Percentiles rank a stretch among this genome's conserved stretches.
Evolutionary conservation across 1,139 yeast genomes (phyloP).

Genomic region (Hansenula lynferdii): DNA sequence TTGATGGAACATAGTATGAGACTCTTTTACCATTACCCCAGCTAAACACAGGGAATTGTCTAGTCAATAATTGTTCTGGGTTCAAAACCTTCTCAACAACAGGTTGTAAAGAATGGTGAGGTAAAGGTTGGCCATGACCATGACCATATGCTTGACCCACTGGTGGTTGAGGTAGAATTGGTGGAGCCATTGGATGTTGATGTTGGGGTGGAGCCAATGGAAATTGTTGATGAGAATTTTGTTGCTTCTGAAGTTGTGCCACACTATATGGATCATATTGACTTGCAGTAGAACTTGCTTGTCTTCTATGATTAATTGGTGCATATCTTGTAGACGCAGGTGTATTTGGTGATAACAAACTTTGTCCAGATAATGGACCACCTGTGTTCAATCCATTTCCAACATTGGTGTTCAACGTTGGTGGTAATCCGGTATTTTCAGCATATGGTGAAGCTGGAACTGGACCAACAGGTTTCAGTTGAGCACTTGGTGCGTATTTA

Average conservation of each 20-base stretch:
- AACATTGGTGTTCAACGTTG: background rate
- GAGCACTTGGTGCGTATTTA: background rate
- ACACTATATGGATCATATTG: slow-evolving; percentile 20
- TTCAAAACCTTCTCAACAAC: slow-evolving; percentile 1
- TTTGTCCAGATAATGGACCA: slow-evolving; percentile 4
- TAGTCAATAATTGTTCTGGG: slow-evolving; percentile 26
- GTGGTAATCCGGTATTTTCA: background rate
- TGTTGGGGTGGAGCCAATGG: slow-evolving; percentile 5
- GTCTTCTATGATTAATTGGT: slow-evolving; percentile 32
- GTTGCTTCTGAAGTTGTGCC: slow-evolving; percentile 10
- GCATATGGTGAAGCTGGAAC: background rate
- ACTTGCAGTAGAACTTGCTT: slow-evolving; percentile 22
- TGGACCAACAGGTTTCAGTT: too few species aligned
- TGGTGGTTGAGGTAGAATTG: slow-evolving; percentile 1
- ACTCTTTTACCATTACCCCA: slow-evolving; percentile 55
- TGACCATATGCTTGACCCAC: too few species aligned
- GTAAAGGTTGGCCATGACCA: background rate
- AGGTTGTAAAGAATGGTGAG: background rate
- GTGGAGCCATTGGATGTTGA: slow-evolving; percentile 3
- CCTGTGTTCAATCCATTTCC: background rate
- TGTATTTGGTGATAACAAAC: slow-evolving; percentile 21
- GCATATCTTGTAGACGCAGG: slow-evolving; percentile 32
- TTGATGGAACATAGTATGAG: slow-evolving; percentile 40
- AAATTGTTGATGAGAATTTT: slow-evolving; percentile 7
- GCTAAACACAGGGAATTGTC: slow-evolving; percentile 76